These are phyloP conservation scores for Arachnomyces sp. DNA, from an alignment of 2,329 filamentous ascomycete species.

Conservation along the genomic window DNA sequence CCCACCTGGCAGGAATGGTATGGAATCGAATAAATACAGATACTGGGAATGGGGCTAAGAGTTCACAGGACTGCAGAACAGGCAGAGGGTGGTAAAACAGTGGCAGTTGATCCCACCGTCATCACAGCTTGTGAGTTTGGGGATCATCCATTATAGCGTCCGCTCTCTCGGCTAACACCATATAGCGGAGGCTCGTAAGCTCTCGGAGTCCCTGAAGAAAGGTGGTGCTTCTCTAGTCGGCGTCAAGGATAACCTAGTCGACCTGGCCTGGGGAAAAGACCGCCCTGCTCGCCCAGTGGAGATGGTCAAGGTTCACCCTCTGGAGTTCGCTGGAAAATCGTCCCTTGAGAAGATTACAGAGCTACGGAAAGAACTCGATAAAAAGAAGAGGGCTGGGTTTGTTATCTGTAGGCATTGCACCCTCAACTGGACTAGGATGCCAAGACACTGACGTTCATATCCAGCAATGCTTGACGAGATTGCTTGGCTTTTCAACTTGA, in stretches of 20 bases:
- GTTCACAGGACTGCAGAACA: conserved; percentile 60
- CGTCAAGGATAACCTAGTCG: conserved; percentile 76
- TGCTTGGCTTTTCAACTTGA: conserved; percentile 96
- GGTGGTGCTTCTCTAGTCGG: conserved; percentile 69
- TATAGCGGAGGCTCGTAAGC: conserved; percentile 58
- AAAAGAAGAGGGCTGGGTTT: conserved; percentile 79
- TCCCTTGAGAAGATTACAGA: conserved; percentile 77
- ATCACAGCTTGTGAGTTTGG: conserved; percentile 55
- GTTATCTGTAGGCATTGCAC: conserved; percentile 54
- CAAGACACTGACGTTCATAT: background rate
- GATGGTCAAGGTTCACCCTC: conserved; percentile 60
- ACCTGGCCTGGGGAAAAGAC: conserved; percentile 71
- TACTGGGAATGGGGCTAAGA: conserved; percentile 13
- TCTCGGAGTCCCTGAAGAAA: conserved; percentile 78
- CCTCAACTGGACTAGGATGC: background rate
- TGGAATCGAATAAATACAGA: conserved; percentile 6
- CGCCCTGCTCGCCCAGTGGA: conserved; percentile 69
- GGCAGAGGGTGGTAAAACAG: conserved; percentile 73
- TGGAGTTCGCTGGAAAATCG: conserved; percentile 71
- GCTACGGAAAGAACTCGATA: conserved; percentile 80
- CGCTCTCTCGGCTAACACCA: conserved; percentile 6
- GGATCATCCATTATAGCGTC: background rate
- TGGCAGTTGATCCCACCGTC: conserved; percentile 83
- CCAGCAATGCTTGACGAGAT: conserved; percentile 83
- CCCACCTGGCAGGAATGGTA: conserved; percentile 98